Base-by-base conservation (phyloP, 371 early-diverging fungal genomes). In the Mucor ambiguus region DNA sequence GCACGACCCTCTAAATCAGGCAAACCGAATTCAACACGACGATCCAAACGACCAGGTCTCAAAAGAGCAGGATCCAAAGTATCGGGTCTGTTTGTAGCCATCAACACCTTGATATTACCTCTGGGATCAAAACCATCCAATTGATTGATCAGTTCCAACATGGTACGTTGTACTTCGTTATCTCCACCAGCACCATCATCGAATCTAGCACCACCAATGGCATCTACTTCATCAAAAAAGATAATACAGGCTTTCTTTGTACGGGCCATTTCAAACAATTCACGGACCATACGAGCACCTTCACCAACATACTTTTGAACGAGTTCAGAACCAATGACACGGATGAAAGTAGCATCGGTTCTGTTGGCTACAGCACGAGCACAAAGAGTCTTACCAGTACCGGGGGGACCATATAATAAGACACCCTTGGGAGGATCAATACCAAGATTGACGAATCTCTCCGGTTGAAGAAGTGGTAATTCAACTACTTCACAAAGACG, bases 151-250 rank as follows among this genome's bases (percentile, higher is more conserved):
- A 99, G 83, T 84, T 99, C 99, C 71, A 99, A 87, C 99, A 99
- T 99, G 22, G 99, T 99, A 73, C 99, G 91, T 65, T 80, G 80
- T 11, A 99, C 99, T 88, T 99, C 99, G 61, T 94, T 93, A 78
- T 99, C 99, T 29, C 96, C 93, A 54, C 93, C 91, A 37, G 90
- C 87, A 52, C 93, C 92, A 29, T 89, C 89, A 55, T 95, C 97
- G 48, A 91, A 91, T 71, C 98, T 90, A 22, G 95, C 92, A 57
- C 96, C 96, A 57, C 99, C 99, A 76, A 99, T 99, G 16, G 98
- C 96, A 83, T 99, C 99, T 59, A 99, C 98, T 87, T 99, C 99
- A 84, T 99, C 99, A 95, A 99, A 99, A 75, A 99, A 99, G 75
- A 99, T 99, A 70, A 99, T 99, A 35, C 98, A 81, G 16, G 81